A percentile compares a stretch with the other conserved stretches of the same genome.
phyloP scores from a whole-genome alignment of 129 eudicot genomes.

The Cynara cardunculus region DNA sequence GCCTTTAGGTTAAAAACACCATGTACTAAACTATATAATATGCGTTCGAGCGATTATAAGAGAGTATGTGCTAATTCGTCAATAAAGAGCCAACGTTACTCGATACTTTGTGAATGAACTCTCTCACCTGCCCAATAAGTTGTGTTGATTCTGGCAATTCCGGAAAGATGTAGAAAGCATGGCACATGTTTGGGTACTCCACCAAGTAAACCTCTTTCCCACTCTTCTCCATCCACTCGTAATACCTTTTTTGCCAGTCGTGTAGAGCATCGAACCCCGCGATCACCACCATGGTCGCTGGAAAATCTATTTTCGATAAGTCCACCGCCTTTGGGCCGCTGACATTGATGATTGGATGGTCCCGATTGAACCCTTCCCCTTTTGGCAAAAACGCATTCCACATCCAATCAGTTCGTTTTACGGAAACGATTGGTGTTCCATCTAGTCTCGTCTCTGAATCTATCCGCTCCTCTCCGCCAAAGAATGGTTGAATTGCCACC shows the following conservation, averaged over 20 bases:
- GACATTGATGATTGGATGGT: conserved; percentile 38
- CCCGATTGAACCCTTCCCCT: conserved; percentile 23
- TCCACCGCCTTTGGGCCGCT: conserved; percentile 37
- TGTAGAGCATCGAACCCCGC: conserved; percentile 9
- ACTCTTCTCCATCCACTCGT: conserved; percentile 18
- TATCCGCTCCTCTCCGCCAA: conserved; percentile 31
- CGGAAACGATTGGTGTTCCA: conserved; percentile 4
- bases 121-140: neutral
- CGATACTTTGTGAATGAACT: conserved; percentile 21
- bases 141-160: conserved; percentile 24
- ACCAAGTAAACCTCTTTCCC: conserved; percentile 13
- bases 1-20: neutral
- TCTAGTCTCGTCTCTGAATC: conserved; percentile 26
- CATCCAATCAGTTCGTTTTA: conserved; percentile 26
- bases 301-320: conserved; percentile 16
- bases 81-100: neutral
- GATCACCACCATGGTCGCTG: conserved; percentile 18
- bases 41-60: neutral
- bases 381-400: conserved; percentile 39
- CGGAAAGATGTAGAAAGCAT: conserved; percentile 27
- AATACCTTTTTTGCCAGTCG: conserved; percentile 28
- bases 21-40: neutral
- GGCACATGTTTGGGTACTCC: conserved; percentile 29
- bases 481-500: conserved; percentile 36
- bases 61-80: neutral